phyloP scores from a whole-genome alignment of 352 stramenopile species.

The Hyphochytrium catenoides region DNA sequence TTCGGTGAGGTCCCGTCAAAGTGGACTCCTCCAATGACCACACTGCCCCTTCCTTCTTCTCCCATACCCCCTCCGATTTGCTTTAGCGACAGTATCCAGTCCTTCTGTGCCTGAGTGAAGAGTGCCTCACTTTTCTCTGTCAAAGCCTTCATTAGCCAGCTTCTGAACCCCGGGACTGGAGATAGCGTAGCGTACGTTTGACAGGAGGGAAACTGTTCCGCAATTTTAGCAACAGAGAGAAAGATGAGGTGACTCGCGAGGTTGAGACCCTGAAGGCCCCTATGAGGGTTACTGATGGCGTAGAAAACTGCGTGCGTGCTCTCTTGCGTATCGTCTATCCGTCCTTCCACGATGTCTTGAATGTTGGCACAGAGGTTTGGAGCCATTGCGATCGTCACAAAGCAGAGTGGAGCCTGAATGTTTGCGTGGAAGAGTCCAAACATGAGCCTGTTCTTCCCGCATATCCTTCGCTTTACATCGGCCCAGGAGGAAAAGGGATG shows the following conservation, averaged over 20 bases:
- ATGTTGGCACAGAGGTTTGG: constrained; percentile 35
- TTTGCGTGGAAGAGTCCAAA: constrained; percentile 58
- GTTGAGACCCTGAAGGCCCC: constrained; percentile 42
- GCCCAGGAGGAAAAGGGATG: constrained; percentile 33
- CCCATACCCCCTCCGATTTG: too few species aligned
- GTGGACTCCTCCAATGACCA: too few species aligned
- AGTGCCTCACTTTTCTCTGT: too few species aligned
- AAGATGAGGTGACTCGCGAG: constrained; percentile 53
- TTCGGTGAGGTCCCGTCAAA: too few species aligned
- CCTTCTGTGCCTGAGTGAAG: too few species aligned
- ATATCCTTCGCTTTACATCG: constrained; percentile 31
- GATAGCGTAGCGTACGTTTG: constrained; percentile 41
- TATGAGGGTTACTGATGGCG: constrained; percentile 48
- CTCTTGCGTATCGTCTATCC: constrained; percentile 15
- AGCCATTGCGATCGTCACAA: constrained; percentile 41
- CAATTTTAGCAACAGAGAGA: constrained; percentile 47
- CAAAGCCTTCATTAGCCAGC: constrained; percentile 33
- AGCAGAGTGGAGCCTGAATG: constrained; percentile 38
- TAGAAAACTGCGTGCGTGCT: constrained; percentile 61
- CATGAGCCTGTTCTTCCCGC: constrained; percentile 31
- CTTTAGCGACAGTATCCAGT: too few species aligned
- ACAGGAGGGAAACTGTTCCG: constrained; percentile 25
- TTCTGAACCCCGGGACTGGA: constrained; percentile 35
- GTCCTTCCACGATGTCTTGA: constrained; percentile 25
- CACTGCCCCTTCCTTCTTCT: too few species aligned